Conservation (phyloP, 768 basidiomycete genomes). For the Tylopilus balloui region DNA sequence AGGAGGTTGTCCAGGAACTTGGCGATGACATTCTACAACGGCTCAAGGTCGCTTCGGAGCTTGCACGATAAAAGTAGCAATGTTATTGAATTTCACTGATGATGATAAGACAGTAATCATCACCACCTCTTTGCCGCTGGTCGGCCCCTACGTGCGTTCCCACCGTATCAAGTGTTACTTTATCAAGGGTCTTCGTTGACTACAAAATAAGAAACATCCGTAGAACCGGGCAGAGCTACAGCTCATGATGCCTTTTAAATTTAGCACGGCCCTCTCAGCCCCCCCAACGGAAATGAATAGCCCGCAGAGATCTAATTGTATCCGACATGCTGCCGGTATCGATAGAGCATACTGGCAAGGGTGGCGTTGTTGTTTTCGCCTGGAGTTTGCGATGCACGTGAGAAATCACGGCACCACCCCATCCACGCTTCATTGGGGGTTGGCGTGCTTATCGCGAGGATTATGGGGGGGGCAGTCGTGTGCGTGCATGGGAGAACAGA, state of each 20-base stretch:
- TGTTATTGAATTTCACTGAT: constrained; percentile 21
- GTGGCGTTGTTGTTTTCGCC: neutral
- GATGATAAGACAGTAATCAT: constrained; percentile 12
- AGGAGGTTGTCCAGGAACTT: constrained; percentile 56
- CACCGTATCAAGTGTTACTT: constrained; percentile 16
- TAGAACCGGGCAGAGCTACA: constrained; percentile 6
- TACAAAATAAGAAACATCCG: constrained; percentile 9
- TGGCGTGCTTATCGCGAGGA: neutral
- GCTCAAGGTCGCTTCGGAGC: constrained; percentile 29
- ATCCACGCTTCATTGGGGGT: neutral
- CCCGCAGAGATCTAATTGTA: neutral
- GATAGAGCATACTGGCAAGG: constrained; percentile 1
- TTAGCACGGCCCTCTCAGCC: constrained; percentile 6
- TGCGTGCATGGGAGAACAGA: neutral
- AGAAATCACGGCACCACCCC: neutral
- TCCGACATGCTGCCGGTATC: neutral
- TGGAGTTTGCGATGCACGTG: neutral
- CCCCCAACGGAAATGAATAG: constrained; percentile 19
- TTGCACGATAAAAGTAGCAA: constrained; percentile 18
- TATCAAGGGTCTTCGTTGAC: constrained; percentile 1
- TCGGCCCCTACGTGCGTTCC: constrained; percentile 8
- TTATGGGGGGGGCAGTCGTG: no score
- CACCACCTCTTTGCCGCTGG: constrained; percentile 1
- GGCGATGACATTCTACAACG: constrained; percentile 41
- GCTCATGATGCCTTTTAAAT: constrained; percentile 4